Base-by-base conservation (phyloP, 2,329 filamentous ascomycete genomes). In the Plenodomus tracheiphilus region DNA sequence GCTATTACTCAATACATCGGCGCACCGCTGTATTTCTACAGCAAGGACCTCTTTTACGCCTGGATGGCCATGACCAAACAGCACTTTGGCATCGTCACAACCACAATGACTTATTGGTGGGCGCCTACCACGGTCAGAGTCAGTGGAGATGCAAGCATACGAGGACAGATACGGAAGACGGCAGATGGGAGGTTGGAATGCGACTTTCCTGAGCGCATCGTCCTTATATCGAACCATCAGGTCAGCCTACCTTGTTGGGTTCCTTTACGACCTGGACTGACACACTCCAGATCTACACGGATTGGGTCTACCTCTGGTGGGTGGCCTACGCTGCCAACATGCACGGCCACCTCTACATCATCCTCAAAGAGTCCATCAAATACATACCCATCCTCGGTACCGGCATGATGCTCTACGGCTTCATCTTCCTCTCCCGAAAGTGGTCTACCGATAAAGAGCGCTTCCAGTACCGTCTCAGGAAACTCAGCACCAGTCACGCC, bases 301-400 rank as follows among this genome's bases (percentile, higher is more conserved):
- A 95, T 74, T 95, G 90, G 90, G 73, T 95, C 17, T 96, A 95
- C 70, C 81, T 96, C n/a, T 96, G 91, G 91, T 95, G 91, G 91
- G 84, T 87, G 18, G 87, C 85, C 40, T 95, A 95, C 66, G 87
- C 88, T 28, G 85, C 86, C 37, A 79, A 80, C 32, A 90, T 90
- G 83, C 88, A 94, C 65, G 91, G 91, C 9, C 87, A 92, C 68
- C 79, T 96, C 60, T 95, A 90, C 76, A 96, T 96, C 69, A 93
- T 96, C 64, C 80, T 95, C 51, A 95, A 95, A 68, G 88, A 95
- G 67, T 91, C 88, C 2, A 81, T 96, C 51, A 91, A 89, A 69
- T 89, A 84, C 67, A 85, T 95, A 7, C 91, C 91, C n/a, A 63
- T 95, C 39, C 79, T 95, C 32, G 91, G 91, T 2, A 84, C 82